phyloP scores from a whole-genome alignment of 495 filamentous ascomycete genomes.

The Aspergillus avenaceus region DNA sequence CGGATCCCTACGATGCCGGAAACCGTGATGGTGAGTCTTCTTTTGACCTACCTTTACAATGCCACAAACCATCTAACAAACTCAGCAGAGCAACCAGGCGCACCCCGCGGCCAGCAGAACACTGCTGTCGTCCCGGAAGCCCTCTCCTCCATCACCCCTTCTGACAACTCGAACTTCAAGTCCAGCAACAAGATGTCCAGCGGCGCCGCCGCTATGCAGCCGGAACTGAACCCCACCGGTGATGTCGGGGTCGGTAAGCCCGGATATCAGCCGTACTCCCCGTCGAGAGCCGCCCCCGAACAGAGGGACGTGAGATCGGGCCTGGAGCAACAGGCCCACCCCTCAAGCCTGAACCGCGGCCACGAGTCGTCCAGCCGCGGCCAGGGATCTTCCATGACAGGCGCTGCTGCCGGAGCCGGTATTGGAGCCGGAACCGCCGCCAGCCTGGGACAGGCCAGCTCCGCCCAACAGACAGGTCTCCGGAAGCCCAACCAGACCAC shows the following conservation, averaged over 20 bases:
- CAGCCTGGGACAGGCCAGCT: neutral
- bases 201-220: slow-evolving; percentile 2
- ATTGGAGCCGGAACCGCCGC: neutral
- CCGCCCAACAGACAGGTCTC: no score
- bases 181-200: neutral
- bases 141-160: slow-evolving; percentile 6
- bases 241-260: neutral
- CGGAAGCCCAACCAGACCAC: no score
- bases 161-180: slow-evolving; percentile 1
- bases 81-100: slow-evolving; percentile 31
- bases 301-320: neutral
- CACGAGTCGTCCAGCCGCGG: neutral
- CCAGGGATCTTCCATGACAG: neutral
- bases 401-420: neutral
- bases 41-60: neutral
- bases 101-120: slow-evolving; percentile 18
- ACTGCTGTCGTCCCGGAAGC: slow-evolving; percentile 18
- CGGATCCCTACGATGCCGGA: slow-evolving; percentile 42
- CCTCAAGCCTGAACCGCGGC: neutral
- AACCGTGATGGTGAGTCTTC: slow-evolving; percentile 36
- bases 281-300: neutral
- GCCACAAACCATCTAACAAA: neutral
- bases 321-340: neutral
- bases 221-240: neutral
- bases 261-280: neutral